Percentiles rank a stretch among this genome's conserved stretches.
These are phyloP conservation scores for Daldinia childiae DNA, from an alignment of 495 filamentous ascomycete genomes.

Conservation along the genomic window DNA sequence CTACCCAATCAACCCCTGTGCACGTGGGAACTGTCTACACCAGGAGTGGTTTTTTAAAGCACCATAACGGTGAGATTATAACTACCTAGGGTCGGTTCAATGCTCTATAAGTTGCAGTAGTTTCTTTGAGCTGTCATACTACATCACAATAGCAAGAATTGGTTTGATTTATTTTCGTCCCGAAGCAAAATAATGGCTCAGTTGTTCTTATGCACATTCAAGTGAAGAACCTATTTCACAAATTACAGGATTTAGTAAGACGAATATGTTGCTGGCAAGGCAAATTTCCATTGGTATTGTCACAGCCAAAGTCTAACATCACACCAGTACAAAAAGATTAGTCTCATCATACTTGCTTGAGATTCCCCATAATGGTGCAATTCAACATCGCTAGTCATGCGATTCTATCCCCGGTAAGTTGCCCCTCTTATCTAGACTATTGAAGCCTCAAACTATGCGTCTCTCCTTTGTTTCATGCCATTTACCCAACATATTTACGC, in stretches of 20 bases:
- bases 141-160: not conserved
- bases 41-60: conserved; percentile 35
- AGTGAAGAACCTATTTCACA: no score
- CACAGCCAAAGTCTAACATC: conserved; percentile 25
- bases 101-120: not conserved
- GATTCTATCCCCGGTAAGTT: conserved; percentile 11
- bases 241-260: not conserved
- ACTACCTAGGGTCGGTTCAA: conserved; percentile 9
- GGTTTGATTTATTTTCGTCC: not conserved
- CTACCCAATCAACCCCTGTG: conserved; percentile 13
- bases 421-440: conserved; percentile 3
- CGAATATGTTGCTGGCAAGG: not conserved
- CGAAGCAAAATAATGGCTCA: no score
- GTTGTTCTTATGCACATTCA: no score
- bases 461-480: conserved; percentile 17
- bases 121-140: not conserved
- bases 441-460: conserved; percentile 1
- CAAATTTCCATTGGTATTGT: conserved; percentile 32
- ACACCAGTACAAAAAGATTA: conserved; percentile 14
- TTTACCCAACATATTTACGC: conserved; percentile 25
- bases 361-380: conserved; percentile 36
- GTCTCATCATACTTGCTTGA: conserved; percentile 14
- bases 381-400: conserved; percentile 13
- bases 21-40: conserved; percentile 35
- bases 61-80: conserved; percentile 19